Evolutionary conservation across 345 rosid genomes (phyloP).

Genomic region (Salix udensis): DNA sequence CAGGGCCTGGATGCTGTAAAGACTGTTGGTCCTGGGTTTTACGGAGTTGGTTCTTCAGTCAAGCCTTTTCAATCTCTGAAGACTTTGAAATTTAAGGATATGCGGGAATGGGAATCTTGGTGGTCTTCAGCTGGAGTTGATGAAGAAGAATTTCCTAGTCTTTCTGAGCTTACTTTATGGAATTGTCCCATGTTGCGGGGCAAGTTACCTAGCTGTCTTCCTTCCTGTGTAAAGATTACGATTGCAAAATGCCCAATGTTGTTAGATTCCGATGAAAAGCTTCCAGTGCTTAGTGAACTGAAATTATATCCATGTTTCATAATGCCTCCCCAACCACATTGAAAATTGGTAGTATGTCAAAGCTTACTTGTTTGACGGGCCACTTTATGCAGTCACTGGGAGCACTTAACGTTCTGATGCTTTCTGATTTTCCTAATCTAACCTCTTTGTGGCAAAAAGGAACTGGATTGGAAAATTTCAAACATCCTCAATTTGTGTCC

Average conservation of each 20-base stretch:
- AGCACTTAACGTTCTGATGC: neutral
- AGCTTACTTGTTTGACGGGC: neutral
- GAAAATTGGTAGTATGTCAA: neutral
- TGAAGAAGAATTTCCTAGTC: conserved; percentile 29
- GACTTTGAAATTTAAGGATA: conserved; percentile 11
- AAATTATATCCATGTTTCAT: neutral
- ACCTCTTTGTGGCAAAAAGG: neutral
- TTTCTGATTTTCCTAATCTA: neutral
- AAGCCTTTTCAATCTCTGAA: conserved; percentile 14
- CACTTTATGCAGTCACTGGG: neutral
- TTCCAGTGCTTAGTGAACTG: neutral
- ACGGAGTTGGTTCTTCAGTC: neutral
- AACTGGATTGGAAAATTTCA: neutral
- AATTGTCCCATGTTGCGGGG: conserved; percentile 26
- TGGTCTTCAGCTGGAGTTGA: conserved; percentile 2
- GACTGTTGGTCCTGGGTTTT: conserved; percentile 13
- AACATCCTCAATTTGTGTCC: neutral
- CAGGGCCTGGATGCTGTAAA: neutral
- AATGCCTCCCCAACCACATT: neutral
- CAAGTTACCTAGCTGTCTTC: conserved; percentile 21
- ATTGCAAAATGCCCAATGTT: neutral
- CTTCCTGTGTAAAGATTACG: conserved; percentile 15
- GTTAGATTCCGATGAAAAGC: neutral
- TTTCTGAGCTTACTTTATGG: conserved; percentile 22
- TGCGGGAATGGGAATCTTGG: conserved; percentile 33